Evolutionary conservation across 495 filamentous ascomycete genomes (phyloP), one percentile per base, ranked within the genome.

Genomic region (Thermothielavioides terrestris): DNA sequence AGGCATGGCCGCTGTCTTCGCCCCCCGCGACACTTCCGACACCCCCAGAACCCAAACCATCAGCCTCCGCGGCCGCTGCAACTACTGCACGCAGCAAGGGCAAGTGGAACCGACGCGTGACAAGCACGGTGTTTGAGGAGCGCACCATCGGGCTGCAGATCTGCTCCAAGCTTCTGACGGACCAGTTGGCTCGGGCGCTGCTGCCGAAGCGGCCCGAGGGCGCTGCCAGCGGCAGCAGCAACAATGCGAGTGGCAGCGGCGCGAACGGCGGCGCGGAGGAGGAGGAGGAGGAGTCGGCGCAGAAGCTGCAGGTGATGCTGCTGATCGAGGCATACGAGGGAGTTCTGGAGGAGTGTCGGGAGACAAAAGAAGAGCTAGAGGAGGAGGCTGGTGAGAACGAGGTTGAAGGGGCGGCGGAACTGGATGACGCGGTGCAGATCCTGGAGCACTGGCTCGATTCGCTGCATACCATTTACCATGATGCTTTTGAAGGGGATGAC

Each of bases 291-390:
- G 0, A 54, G 52, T 36, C 44, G 54, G 22, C 3, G 35, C 7
- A 22, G 4, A 20, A 23, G 18, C 9, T 45, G 18, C 57, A 63
- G 37, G 27, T 60, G 15, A 20, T 56, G 35, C 26, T 63, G 32
- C 20, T 63, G 34, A 60, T 60, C 14, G 60, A 60, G 32, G 57
- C 57, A 25, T 63, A 63, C 34, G 55, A 58, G 41, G 53, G 49
- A 0, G 35, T 53, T 30, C 32, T 63, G 25, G 42, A 50, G 18
- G 30, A 27, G 1, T 62, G 60, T 21, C 21, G 25, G 20, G 46
- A 58, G 28, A 15, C 1, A 18, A 12, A 25, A 20, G 4, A 6
- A 0, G 35, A 37, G 15, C 4, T 14, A n/a, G n/a, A n/a, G n/a
- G n/a, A n/a, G n/a, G n/a, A 36, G 21, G 41, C 41, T 31, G 22